Evolutionary conservation across 2,329 filamentous ascomycete genomes (phyloP).

Genomic region (Fusarium sp.): DNA sequence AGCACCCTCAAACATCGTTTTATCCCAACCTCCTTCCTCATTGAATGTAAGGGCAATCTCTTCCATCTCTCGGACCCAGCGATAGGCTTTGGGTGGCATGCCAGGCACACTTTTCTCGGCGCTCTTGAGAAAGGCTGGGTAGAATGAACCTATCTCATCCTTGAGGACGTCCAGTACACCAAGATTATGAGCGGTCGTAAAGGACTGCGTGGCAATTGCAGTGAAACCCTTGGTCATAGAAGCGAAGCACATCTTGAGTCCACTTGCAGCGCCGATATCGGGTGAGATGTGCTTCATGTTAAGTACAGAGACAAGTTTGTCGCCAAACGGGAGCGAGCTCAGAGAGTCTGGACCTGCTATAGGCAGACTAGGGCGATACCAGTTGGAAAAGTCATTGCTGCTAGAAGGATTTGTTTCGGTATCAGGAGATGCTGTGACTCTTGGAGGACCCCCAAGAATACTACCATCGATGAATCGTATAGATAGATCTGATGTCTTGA

Average conservation of each 20-base stretch:
- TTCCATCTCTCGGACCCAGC: conserved; percentile 83
- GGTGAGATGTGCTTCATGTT: conserved; percentile 63
- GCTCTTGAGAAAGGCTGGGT: conserved; percentile 60
- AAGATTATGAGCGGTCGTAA: conserved; percentile 74
- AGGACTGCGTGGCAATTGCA: conserved; percentile 77
- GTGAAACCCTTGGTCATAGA: conserved; percentile 73
- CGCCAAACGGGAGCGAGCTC: conserved; percentile 56
- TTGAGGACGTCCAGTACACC: conserved; percentile 72
- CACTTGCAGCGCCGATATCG: conserved; percentile 67
- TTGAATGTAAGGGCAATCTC: conserved; percentile 77
- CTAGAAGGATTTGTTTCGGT: conserved; percentile 1
- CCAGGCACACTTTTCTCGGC: conserved; percentile 65
- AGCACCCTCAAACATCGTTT: conserved; percentile 68
- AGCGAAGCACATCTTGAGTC: conserved; percentile 76
- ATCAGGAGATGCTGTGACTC: conserved; percentile 47
- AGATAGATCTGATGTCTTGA: conserved; percentile 55
- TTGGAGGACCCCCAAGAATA: conserved; percentile 68
- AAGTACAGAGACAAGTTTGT: conserved; percentile 58
- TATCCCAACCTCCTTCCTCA: conserved; percentile 72
- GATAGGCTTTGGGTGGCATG: conserved; percentile 81
- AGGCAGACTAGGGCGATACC: conserved; percentile 59
- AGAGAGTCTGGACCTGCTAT: conserved; percentile 63
- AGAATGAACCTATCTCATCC: conserved; percentile 64
- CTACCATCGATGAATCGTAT: conserved; percentile 69
- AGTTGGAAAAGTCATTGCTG: conserved; percentile 45